phyloP scores from a whole-genome alignment of 352 stramenopile species.

The Pythium coloratum region DNA sequence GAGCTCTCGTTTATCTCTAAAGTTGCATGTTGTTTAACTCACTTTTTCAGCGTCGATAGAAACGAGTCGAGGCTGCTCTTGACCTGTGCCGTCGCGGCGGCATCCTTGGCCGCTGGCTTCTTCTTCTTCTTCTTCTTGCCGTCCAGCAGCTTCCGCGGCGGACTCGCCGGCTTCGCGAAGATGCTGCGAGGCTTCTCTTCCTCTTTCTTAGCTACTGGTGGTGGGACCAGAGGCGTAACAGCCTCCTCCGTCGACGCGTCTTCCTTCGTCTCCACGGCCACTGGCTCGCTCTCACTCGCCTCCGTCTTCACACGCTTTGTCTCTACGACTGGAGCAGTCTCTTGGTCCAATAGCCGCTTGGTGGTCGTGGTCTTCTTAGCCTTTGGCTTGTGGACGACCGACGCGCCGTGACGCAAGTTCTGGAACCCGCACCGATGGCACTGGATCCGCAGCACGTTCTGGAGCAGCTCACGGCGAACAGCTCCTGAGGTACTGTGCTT shows the following conservation, averaged over 20 bases:
- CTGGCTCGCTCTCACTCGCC: not conserved
- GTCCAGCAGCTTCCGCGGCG: conserved; percentile 69
- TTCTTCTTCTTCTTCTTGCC: conserved; percentile 68
- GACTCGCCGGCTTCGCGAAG: conserved; percentile 54
- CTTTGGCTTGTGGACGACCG: conserved; percentile 49
- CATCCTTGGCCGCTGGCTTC: conserved; percentile 54
- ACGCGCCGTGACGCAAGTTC: conserved; percentile 46
- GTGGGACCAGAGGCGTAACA: not conserved
- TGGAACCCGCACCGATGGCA: conserved; percentile 61
- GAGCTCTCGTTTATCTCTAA: not conserved
- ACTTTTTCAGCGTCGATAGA: conserved; percentile 43
- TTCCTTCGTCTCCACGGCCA: not conserved
- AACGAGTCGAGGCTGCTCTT: conserved; percentile 74
- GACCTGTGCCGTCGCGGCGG: conserved; percentile 45
- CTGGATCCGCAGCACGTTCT: conserved; percentile 38
- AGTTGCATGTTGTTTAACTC: conserved; percentile 12
- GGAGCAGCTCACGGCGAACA: conserved; percentile 13
- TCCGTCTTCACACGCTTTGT: conserved; percentile 11
- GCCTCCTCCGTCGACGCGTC: not conserved
- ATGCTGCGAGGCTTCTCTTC: conserved; percentile 33
- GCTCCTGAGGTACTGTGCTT: conserved; percentile 28
- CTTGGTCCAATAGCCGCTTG: not conserved
- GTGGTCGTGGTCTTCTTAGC: conserved; percentile 33
- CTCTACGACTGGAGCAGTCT: not conserved
- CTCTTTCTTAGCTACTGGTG: not conserved